Percentiles rank a stretch among this genome's conserved stretches.
phyloP scores from a whole-genome alignment of 345 rosid genomes.

The Cardiospermum halicacabum region DNA sequence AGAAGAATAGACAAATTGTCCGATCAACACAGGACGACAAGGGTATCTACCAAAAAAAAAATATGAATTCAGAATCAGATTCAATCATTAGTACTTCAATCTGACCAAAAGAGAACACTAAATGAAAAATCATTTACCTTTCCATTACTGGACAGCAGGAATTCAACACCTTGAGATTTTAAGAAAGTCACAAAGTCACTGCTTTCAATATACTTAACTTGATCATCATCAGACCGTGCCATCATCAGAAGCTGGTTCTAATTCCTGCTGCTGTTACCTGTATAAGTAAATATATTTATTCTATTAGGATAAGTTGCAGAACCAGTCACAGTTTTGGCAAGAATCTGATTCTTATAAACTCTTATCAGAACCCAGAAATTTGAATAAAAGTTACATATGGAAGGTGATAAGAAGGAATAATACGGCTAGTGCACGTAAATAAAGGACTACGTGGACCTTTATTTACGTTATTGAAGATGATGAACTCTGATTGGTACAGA shows the following conservation, averaged over 20 bases:
- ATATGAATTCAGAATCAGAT: not conserved
- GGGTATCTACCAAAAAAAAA: conserved; percentile 47
- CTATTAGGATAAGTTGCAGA: not conserved
- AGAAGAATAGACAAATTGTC: conserved; percentile 63
- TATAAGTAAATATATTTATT: not conserved
- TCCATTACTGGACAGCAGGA: conserved; percentile 46
- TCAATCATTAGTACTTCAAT: not conserved
- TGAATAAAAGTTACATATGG: too few species aligned
- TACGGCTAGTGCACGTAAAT: too few species aligned
- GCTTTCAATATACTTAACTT: conserved; percentile 15
- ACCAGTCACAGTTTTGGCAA: not conserved
- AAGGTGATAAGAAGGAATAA: conserved; percentile 7
- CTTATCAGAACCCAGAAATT: not conserved
- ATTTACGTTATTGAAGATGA: too few species aligned
- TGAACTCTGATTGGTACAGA: not conserved
- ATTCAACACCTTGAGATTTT: conserved; percentile 55
- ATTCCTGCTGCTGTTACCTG: not conserved
- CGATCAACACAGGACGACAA: conserved; percentile 44
- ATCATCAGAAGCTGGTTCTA: conserved; percentile 20
- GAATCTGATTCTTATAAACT: conserved; percentile 13
- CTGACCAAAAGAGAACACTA: not conserved
- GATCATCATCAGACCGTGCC: conserved; percentile 30
- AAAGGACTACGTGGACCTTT: too few species aligned
- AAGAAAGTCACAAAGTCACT: conserved; percentile 34
- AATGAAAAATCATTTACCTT: conserved; percentile 29